Evolutionary conservation across 305 asterid species (phyloP).

Genomic region (Petunia hybrid): DNA sequence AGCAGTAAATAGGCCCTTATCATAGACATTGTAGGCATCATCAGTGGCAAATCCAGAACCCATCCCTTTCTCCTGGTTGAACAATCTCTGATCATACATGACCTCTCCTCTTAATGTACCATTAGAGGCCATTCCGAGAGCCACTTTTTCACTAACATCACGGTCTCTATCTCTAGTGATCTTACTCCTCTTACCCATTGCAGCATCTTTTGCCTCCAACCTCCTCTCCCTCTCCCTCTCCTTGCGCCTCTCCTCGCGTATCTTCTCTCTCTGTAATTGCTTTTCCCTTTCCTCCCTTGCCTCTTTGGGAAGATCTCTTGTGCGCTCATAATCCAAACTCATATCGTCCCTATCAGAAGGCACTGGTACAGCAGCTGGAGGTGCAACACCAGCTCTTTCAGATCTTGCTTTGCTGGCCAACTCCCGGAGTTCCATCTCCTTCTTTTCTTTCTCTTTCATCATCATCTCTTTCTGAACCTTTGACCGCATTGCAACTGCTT

Average conservation of each 20-base stretch:
- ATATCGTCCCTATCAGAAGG: conserved; percentile 71
- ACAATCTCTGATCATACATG: conserved; percentile 85
- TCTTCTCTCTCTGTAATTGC: conserved; percentile 66
- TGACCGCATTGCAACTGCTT: conserved; percentile 90
- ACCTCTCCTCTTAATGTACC: conserved; percentile 75
- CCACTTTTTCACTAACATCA: conserved; percentile 88
- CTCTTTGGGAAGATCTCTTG: conserved; percentile 64
- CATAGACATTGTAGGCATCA: conserved; percentile 77
- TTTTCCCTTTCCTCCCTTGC: conserved; percentile 68
- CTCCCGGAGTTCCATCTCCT: conserved; percentile 76
- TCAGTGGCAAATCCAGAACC: conserved; percentile 88
- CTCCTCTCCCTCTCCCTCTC: conserved; percentile 92
- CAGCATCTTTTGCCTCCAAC: conserved; percentile 87
- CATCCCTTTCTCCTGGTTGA: conserved; percentile 97
- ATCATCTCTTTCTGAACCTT: conserved; percentile 93
- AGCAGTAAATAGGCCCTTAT: conserved; percentile 77
- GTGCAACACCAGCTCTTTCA: conserved; percentile 72
- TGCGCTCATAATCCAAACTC: conserved; percentile 61
- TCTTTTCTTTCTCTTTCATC: conserved; percentile 91
- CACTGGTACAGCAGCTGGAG: conserved; percentile 53
- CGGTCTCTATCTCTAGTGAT: conserved; percentile 90
- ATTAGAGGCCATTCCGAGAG: conserved; percentile 90
- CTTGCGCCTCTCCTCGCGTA: conserved; percentile 76
- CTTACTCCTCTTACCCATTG: conserved; percentile 89
- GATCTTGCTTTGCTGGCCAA: conserved; percentile 90